Percentiles rank a stretch among this genome's conserved stretches.
phyloP scores from a whole-genome alignment of 2,329 filamentous ascomycete species.

The Fusarium bulbicola region DNA sequence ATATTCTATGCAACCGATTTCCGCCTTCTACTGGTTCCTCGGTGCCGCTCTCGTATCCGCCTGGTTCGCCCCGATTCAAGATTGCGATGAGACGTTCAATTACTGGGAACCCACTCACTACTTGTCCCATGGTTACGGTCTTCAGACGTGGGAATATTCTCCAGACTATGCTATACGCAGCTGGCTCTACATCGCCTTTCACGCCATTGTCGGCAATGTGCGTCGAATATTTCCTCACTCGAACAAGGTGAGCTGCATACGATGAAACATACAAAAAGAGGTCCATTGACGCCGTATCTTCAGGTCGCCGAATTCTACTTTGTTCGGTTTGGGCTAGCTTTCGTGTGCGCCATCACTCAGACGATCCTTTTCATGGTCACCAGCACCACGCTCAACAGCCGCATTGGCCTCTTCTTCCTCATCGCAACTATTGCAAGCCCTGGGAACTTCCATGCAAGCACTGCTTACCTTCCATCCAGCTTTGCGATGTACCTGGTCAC shows the following conservation, averaged over 20 bases:
- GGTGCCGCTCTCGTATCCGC: slow-evolving; percentile 79
- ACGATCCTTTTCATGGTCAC: slow-evolving; percentile 82
- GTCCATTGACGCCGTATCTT: slow-evolving; percentile 6
- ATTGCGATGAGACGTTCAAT: slow-evolving; percentile 99
- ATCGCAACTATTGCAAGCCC: slow-evolving; percentile 80
- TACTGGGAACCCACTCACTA: slow-evolving; percentile 99
- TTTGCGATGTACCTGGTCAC: slow-evolving; percentile 97
- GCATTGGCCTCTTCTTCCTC: slow-evolving; percentile 87
- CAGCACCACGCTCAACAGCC: slow-evolving; percentile 78
- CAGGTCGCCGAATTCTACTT: slow-evolving; percentile 84
- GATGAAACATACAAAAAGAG: background rate
- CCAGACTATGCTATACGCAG: slow-evolving; percentile 94
- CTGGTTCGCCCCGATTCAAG: slow-evolving; percentile 87
- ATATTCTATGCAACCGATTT: slow-evolving; percentile 75
- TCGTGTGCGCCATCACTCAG: slow-evolving; percentile 82
- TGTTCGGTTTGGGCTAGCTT: slow-evolving; percentile 77
- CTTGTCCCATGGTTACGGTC: slow-evolving; percentile 87
- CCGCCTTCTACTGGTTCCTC: slow-evolving; percentile 84
- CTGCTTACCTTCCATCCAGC: slow-evolving; percentile 88
- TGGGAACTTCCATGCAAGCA: slow-evolving; percentile 92
- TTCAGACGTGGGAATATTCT: slow-evolving; percentile 99
- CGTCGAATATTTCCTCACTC: slow-evolving; percentile 70
- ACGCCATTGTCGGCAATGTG: slow-evolving; percentile 76
- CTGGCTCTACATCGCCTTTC: slow-evolving; percentile 88
- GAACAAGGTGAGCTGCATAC: slow-evolving; percentile 58